These are phyloP conservation scores for Cadophora gregata DNA, from an alignment of 2,329 filamentous ascomycete species.

Conservation along the genomic window DNA sequence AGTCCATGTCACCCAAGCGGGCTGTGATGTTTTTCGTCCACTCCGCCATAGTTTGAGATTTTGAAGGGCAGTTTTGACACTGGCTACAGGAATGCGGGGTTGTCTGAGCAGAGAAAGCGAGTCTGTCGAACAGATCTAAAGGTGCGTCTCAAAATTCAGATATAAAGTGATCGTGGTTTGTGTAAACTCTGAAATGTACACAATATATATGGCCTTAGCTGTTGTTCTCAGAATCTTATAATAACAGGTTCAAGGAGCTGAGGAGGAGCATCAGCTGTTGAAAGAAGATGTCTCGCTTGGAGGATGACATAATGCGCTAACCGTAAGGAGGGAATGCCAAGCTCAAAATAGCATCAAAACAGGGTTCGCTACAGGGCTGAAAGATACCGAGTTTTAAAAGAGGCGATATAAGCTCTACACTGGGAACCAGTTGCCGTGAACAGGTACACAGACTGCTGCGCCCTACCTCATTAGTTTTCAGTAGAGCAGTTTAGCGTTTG, in stretches of 20 bases:
- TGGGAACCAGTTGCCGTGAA: too few relatives aligned
- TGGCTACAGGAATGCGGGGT: background rate
- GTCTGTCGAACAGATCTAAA: background rate
- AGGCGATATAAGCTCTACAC: too few relatives aligned
- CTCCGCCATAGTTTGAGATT: constrained; percentile 1
- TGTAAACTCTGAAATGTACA: too few relatives aligned
- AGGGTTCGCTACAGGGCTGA: background rate
- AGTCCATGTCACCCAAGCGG: constrained; percentile 15
- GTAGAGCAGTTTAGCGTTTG: too few relatives aligned
- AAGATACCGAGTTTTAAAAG: too few relatives aligned
- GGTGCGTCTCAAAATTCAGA: too few relatives aligned
- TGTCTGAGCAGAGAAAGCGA: background rate
- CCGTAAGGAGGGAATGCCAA: background rate
- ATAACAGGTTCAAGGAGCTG: background rate
- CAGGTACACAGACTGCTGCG: too few relatives aligned
- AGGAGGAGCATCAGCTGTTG: background rate
- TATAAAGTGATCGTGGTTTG: too few relatives aligned
- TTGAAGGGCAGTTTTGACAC: background rate
- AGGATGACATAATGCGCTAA: constrained; percentile 10
- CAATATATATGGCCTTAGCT: background rate
- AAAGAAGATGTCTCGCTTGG: constrained; percentile 16
- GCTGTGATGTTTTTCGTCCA: constrained; percentile 20
- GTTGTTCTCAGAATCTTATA: background rate
- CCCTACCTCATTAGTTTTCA: too few relatives aligned
- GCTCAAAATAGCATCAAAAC: constrained; percentile 3